These are phyloP conservation scores for Leishmania tropica DNA, from an alignment of 208 protist genomes.

Conservation along the genomic window DNA sequence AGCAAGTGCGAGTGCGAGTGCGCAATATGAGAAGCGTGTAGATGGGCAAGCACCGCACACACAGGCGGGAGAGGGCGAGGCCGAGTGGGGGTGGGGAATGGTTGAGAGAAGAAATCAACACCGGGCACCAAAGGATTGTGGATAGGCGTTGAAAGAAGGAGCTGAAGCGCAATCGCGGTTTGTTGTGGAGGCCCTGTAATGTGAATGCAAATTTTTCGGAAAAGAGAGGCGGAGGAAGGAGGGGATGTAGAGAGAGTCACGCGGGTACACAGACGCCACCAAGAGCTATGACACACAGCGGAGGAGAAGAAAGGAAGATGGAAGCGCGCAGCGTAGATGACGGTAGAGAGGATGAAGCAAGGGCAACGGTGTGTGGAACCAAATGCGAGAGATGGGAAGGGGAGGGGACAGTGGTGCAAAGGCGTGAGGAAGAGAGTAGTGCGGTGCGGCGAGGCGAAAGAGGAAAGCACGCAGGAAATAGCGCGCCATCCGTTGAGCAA, in stretches of 20 bases:
- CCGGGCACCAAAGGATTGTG: too few species aligned
- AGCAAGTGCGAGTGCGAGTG: background rate
- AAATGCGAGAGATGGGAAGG: slow-evolving; percentile 4
- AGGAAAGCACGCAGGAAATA: background rate
- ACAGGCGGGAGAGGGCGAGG: background rate
- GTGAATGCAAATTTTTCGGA: background rate
- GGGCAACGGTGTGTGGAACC: background rate
- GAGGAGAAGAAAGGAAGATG: background rate
- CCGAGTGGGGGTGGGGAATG: background rate
- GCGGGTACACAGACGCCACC: background rate
- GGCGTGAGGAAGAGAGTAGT: background rate
- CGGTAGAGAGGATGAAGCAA: background rate
- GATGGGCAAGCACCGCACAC: background rate
- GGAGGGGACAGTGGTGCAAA: background rate
- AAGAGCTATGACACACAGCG: background rate
- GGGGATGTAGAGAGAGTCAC: background rate
- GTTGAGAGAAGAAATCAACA: background rate
- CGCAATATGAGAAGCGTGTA: background rate
- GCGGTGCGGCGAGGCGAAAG: background rate
- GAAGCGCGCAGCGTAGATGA: background rate
- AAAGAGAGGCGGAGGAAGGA: background rate
- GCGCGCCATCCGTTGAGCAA: background rate
- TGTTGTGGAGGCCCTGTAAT: background rate
- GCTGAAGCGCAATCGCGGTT: background rate
- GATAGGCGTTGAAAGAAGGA: background rate